Conservation (phyloP, 441 rosid genomes). For the Erodium trifolium region DNA sequence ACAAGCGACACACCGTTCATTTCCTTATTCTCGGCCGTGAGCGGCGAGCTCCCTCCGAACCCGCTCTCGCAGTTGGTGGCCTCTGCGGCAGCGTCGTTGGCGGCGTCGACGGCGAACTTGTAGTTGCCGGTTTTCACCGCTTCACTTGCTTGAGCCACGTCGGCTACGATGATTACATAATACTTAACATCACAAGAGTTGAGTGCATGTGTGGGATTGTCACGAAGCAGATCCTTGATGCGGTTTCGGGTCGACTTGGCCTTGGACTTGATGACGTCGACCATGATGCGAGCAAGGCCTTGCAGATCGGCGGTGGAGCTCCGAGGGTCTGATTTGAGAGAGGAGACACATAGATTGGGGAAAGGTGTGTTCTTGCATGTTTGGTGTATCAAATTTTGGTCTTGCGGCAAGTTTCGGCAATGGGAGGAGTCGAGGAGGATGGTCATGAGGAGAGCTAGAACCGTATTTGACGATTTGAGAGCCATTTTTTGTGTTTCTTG, state of each 20-base stretch:
- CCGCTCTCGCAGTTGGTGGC: slow-evolving; percentile 17
- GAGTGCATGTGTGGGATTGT: slow-evolving; percentile 9
- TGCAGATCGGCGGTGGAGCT: slow-evolving; percentile 18
- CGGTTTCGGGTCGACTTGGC: slow-evolving; percentile 9
- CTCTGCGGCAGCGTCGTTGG: slow-evolving; percentile 17
- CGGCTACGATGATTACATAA: slow-evolving; percentile 15
- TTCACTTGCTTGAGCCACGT: slow-evolving; percentile 17
- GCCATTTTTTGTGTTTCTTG: too few species aligned
- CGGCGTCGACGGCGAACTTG: slow-evolving; percentile 18
- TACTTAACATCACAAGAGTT: slow-evolving; percentile 18
- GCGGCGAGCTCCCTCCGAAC: slow-evolving; percentile 11
- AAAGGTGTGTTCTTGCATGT: slow-evolving; percentile 26
- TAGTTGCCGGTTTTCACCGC: slow-evolving; percentile 19
- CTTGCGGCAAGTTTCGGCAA: background rate
- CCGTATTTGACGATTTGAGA: too few species aligned
- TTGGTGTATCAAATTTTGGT: slow-evolving; percentile 7
- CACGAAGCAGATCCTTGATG: slow-evolving; percentile 4
- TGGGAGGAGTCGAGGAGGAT: background rate
- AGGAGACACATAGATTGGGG: slow-evolving; percentile 19
- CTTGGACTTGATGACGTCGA: background rate
- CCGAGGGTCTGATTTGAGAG: slow-evolving; percentile 21
- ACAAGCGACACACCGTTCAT: background rate
- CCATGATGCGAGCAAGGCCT: slow-evolving; percentile 19
- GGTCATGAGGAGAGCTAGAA: background rate
- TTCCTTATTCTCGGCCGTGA: slow-evolving; percentile 8